Percentiles rank a stretch among this genome's conserved stretches.
Evolutionary conservation across 169 alveolate genomes (phyloP).

Genomic region (Cryptosporidium canis): DNA sequence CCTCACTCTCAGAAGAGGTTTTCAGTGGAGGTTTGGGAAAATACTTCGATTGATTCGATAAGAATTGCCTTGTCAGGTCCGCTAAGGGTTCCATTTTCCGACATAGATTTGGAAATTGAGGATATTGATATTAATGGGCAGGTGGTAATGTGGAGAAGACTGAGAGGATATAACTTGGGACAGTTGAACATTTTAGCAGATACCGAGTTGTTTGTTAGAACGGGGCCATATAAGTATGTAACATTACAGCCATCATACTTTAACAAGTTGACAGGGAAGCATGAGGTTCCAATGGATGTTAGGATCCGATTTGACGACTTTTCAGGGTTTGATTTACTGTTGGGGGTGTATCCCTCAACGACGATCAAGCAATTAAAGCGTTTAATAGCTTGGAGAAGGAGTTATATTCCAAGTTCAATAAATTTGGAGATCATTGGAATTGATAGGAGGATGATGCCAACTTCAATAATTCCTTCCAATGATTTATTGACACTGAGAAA

Average conservation of each 20-base stretch:
- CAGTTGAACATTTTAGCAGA: conserved; percentile 50
- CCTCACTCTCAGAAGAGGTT: conserved; percentile 69
- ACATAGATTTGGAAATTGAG: conserved; percentile 60
- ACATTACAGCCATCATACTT: conserved; percentile 67
- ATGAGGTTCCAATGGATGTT: conserved; percentile 64
- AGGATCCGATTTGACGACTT: conserved; percentile 66
- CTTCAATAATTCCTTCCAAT: conserved; percentile 56
- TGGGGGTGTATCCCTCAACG: conserved; percentile 69
- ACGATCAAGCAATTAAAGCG: conserved; percentile 65
- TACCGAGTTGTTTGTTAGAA: conserved; percentile 65
- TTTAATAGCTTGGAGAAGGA: conserved; percentile 71
- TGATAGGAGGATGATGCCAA: conserved; percentile 70
- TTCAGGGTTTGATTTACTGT: conserved; percentile 56
- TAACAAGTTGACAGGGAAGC: conserved; percentile 52
- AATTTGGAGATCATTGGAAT: conserved; percentile 62
- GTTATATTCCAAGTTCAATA: conserved; percentile 58
- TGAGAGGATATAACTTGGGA: conserved; percentile 61
- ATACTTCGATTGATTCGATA: conserved; percentile 58
- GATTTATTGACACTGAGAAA: conserved; percentile 47
- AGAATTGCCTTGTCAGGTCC: conserved; percentile 58
- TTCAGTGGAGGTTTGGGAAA: conserved; percentile 65
- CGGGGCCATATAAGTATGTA: conserved; percentile 60
- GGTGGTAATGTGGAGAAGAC: conserved; percentile 73
- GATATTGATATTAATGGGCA: conserved; percentile 70
- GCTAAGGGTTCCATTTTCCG: conserved; percentile 58